Evolutionary conservation across 345 rosid genomes (phyloP).

Genomic region (Schrenkiella parvula): DNA sequence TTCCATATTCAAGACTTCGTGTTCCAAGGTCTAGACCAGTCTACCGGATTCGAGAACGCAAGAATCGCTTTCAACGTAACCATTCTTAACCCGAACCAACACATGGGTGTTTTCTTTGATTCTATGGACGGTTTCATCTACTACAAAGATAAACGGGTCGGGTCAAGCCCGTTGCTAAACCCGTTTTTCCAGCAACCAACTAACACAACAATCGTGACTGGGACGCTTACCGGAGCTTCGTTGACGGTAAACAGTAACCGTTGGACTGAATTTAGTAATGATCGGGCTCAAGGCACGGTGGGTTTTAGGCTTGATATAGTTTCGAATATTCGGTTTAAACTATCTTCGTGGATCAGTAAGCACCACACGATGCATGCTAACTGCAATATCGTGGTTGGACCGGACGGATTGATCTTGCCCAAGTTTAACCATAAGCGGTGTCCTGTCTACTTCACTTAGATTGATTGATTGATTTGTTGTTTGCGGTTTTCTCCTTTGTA

Average conservation of each 20-base stretch:
- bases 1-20: slow-evolving; percentile 48
- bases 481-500: slow-evolving; percentile 1
- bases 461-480: slow-evolving; percentile 7
- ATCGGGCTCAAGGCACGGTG: slow-evolving; percentile 53
- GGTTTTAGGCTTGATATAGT: slow-evolving; percentile 57
- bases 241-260: slow-evolving; percentile 48
- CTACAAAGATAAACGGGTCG: slow-evolving; percentile 58
- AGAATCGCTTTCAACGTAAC: slow-evolving; percentile 58
- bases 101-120: slow-evolving; percentile 57
- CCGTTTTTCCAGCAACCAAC: slow-evolving; percentile 69
- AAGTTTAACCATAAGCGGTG: slow-evolving; percentile 50
- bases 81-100: slow-evolving; percentile 64
- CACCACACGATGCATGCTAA: slow-evolving; percentile 63
- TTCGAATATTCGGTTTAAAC: slow-evolving; percentile 55
- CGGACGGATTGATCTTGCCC: slow-evolving; percentile 56
- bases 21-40: slow-evolving; percentile 50
- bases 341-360: slow-evolving; percentile 55
- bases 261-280: slow-evolving; percentile 67
- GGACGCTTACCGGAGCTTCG: slow-evolving; percentile 51
- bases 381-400: slow-evolving; percentile 53
- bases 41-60: slow-evolving; percentile 53
- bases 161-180: slow-evolving; percentile 41
- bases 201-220: slow-evolving; percentile 44
- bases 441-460: slow-evolving; percentile 72
- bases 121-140: slow-evolving; percentile 48